Base-by-base conservation (phyloP, 345 rosid species). In the Syzygium oleosum region DNA sequence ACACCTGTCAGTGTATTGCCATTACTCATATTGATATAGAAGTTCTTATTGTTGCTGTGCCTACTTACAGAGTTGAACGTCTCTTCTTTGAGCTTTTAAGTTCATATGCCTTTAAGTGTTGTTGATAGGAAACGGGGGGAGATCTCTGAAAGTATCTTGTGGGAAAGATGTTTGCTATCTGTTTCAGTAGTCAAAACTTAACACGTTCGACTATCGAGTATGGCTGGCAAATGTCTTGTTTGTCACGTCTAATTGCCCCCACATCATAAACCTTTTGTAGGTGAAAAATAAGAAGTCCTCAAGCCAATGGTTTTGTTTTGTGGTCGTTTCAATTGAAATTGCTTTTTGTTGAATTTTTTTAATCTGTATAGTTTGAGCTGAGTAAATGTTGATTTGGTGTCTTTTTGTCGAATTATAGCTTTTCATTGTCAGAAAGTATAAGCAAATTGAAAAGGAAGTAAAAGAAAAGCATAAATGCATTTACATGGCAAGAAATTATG, bases 1-100 rank as follows among this genome's bases (percentile, higher is more conserved):
- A 34, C 4, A 34, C 25, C 49, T 4, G 80, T 0, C 13, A 17
- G 1, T 1, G 6, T 73, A 19, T 73, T 0, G 14, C 11, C 49
- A 19, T 2, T 11, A 38, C 1, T 0, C 80, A 19, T 73, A 49
- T 3, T 38, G 80, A 34, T 19, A 19, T 34, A 34, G 49, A 73
- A 73, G 14, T 22, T 41, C 14, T 38, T 34, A 2, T 34, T 34
- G 80, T 73, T 22, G 12, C 80, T 19, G 49, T 38, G 80, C 49
- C 80, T 73, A 10, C 80, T 38, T 73, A 1, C 77, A 1, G 23
- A 16, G 78, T 65, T 65, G 80, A 73, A 34, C 13, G 13, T 73
- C 46, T 41, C 80, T 73, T 34, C 80, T 73, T 73, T 73, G 80
- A 73, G 41, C 80, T 34, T 9, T 68, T 68, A 21, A 4, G 46